Evolutionary conservation across 2,329 filamentous ascomycete genomes (phyloP), one percentile per base, ranked within the genome.

Genomic region (Calonectria pteridis): DNA sequence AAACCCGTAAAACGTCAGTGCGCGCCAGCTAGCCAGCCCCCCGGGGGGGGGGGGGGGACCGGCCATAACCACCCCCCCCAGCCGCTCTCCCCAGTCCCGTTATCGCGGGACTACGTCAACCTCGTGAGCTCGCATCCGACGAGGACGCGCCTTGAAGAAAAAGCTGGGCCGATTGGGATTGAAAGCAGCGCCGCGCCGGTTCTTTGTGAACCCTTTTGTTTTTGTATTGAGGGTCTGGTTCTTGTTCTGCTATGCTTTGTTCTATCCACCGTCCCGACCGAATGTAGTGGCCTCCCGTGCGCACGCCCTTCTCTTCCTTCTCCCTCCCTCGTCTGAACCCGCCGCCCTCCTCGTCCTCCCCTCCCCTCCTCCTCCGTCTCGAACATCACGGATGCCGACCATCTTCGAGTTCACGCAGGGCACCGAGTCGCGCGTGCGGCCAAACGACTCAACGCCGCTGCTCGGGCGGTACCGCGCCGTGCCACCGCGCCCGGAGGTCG

Each of bases 371-470:
- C 51, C 49, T 55, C 58, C 72, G 67, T 43, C 53, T 23, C 31
- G 20, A 46, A 23, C 43, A 13, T 13, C 35, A 31, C 67, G 28
- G 49, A 93, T 93, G 91, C 90, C 91, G 81, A 87, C 88, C 80
- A 92, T 93, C 87, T 93, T 93, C 85, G 87, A 89, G 82, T 93
- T 93, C 84, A 91, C 91, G 75, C 91, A 91, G 80, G 92, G 91
- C 82, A 88, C 86, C 80, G 92, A 93, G 84, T 88, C 90, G 75
- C 88, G 86, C 78, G 85, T 86, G 73, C 87, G 87, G 65, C 87
- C 87, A 72, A 86, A 85, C 77, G 89, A 92, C 79, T 85, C 90
- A 51, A 90, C 91, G 23, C 91, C 92, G 29, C 84, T 93, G 11
- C 88, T 93, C 2, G 92, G 92, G 75, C 90, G 92, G 49, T 93